Base-by-base conservation (phyloP, 75 land plant species). In the Picea glauca region DNA sequence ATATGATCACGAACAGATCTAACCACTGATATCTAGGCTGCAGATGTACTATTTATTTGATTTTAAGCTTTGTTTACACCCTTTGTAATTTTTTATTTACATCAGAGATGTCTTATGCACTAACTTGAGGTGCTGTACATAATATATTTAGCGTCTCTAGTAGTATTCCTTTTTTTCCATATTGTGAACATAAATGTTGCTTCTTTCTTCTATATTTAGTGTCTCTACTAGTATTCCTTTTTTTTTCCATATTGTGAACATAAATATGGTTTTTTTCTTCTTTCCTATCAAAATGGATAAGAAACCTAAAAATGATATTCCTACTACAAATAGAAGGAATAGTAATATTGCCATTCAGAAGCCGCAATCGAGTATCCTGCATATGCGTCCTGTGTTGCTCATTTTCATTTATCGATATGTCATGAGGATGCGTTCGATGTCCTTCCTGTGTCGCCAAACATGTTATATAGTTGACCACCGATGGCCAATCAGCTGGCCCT, bases 401-500 rank as follows among this genome's bases (percentile, higher is more conserved):
- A 64, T 46, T 43, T 58, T 83, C 90, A 77, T 63, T 78, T 60
- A 82, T 83, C 35, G 80, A 32, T 76, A 75, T 26, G 74, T 26
- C 76, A 82, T 97, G 92, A 62, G 92, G 91, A 83, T 92, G 98
- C 1, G 58, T 74, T 13, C 40, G 83, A 2, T 58, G 83, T 68
- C 82, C 91, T 32, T 89, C 91, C 74, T 83, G 26, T 58, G 88
- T 58, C 76, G 79, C 75, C 79, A 97, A 86, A 79, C 96, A 87
- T 75, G 85, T 81, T 23, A 95, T 93, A 79, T 90, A 91, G 74
- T 82, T 87, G 56, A 78, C 80, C 8, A 97, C 94, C 17, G 93
- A 93, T 21, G 83, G 84, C 99, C 99, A 97, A 77, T 97, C 99
- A 78, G 94, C 90, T 72, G 98, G 99, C 33, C 99, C 99, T 9